Base-by-base conservation (phyloP, 306 rosid genomes). In the Vigna reflexopilosa region DNA sequence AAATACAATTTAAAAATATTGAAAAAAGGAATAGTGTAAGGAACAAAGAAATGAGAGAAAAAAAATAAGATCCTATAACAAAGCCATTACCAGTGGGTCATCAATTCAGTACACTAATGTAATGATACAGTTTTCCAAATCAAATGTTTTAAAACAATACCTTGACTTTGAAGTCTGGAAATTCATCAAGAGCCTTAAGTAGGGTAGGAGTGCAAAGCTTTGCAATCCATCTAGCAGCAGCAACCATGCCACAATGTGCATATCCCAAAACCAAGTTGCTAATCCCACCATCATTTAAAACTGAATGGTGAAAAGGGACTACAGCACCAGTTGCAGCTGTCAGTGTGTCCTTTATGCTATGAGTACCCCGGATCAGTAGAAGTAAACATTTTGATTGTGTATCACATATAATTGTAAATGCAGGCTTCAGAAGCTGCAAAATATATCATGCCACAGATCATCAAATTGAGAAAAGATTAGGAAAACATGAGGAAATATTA, bases 181-280 rank as follows among this genome's bases (percentile, higher is more conserved):
- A 86, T 86, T 95, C 93, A 76, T 44, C 76, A 62, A 92, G 91
- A 81, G 91, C 98, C 86, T 87, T 82, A 36, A 86, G 90, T 77
- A 95, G 83, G 84, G 84, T 87, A 77, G 99, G 98, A 81, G 93
- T 85, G 84, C 90, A 88, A 52, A 92, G 93, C 93, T 88, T 95
- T 66, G 98, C 97, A 83, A 91, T 95, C 98, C 98, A 95, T 44
- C 98, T 93, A 72, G 98, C 98, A 62, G 98, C 97, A 80, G 97
- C 98, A 84, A 95, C 98, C 98, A 95, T 95, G 71, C 98, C 98
- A 75, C 94, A 95, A 74, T 95, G 98, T 26, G 98, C 98, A 86
- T 95, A 95, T 72, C 98, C 98, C 66, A 95, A 87, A 82, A 95
- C 87, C 70, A 95, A 84, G 84, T 95, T 95, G 89, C 93, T 91